Evolutionary conservation across 225 moss, liverwort and hornwort genomes (phyloP).

Genomic region (Asterella californica): DNA sequence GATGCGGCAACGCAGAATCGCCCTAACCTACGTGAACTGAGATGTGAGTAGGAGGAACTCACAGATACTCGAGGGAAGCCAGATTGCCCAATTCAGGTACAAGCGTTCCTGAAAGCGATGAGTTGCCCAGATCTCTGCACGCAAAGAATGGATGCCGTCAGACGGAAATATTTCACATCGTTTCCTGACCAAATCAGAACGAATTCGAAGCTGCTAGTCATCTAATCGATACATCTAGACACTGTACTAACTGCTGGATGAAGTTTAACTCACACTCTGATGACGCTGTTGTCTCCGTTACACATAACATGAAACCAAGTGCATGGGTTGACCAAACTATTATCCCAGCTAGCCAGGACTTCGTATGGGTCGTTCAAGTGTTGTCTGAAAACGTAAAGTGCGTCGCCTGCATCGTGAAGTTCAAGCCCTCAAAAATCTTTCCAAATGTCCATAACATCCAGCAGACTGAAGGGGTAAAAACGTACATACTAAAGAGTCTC

Average conservation of each 20-base stretch:
- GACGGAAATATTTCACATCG: neutral
- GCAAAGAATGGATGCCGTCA: neutral
- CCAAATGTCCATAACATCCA: neutral
- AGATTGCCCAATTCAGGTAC: slow-evolving; percentile 39
- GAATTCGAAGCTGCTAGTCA: neutral
- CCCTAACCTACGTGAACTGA: neutral
- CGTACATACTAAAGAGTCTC: too few species aligned
- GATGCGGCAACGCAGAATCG: neutral
- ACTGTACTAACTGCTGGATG: neutral
- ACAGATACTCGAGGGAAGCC: slow-evolving; percentile 35
- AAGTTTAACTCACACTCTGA: slow-evolving; percentile 35
- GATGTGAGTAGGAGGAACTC: slow-evolving; percentile 11
- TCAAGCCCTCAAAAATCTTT: neutral
- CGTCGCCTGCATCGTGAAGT: slow-evolving; percentile 31
- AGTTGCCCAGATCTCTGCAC: slow-evolving; percentile 38
- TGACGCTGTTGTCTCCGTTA: slow-evolving; percentile 32
- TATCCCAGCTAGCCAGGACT: slow-evolving; percentile 43
- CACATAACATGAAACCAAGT: slow-evolving; percentile 53
- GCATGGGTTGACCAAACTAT: slow-evolving; percentile 43
- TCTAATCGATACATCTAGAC: neutral
- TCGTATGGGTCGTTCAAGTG: slow-evolving; percentile 35
- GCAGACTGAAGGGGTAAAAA: too few species aligned
- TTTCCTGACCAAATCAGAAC: neutral
- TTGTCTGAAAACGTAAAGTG: slow-evolving; percentile 28
- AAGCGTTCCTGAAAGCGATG: slow-evolving; percentile 35